Evolutionary conservation across 768 basidiomycete genomes (phyloP).

Genomic region (Pisolithus sp.): DNA sequence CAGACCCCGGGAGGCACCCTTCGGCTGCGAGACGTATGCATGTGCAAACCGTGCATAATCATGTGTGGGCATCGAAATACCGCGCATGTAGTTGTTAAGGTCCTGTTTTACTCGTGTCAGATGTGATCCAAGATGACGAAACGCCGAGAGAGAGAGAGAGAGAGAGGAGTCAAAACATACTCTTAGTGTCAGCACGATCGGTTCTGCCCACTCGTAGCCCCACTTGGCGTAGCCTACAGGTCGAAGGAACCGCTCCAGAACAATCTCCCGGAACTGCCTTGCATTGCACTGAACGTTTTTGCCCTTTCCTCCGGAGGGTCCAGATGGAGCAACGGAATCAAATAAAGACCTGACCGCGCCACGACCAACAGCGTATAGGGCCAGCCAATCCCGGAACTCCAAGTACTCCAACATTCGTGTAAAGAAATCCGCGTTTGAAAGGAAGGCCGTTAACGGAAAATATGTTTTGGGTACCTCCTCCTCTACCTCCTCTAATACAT

Average conservation of each 20-base stretch:
- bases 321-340: conserved; percentile 3
- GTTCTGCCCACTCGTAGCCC: conserved; percentile 49
- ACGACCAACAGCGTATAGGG: conserved; percentile 33
- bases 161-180: conserved; percentile 31
- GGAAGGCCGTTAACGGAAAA: conserved; percentile 52
- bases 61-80: conserved; percentile 69
- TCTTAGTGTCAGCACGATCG: conserved; percentile 55
- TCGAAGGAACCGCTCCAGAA: conserved; percentile 61
- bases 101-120: conserved; percentile 43
- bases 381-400: conserved; percentile 69
- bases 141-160: background rate
- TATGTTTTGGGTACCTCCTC: conserved; percentile 21
- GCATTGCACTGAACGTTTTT: conserved; percentile 33
- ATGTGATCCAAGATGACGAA: too few relatives aligned
- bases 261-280: conserved; percentile 49
- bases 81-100: conserved; percentile 72
- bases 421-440: conserved; percentile 49
- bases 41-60: conserved; percentile 60
- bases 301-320: conserved; percentile 50
- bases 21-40: conserved; percentile 48
- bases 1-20: conserved; percentile 31
- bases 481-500: conserved; percentile 9
- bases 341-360: background rate
- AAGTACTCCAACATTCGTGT: conserved; percentile 50
- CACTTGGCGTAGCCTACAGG: conserved; percentile 72